A percentile compares a stretch with the other conserved stretches of the same genome.
phyloP scores from a whole-genome alignment of 805 yeast species.

The Metschnikowia santaceciliae region DNA sequence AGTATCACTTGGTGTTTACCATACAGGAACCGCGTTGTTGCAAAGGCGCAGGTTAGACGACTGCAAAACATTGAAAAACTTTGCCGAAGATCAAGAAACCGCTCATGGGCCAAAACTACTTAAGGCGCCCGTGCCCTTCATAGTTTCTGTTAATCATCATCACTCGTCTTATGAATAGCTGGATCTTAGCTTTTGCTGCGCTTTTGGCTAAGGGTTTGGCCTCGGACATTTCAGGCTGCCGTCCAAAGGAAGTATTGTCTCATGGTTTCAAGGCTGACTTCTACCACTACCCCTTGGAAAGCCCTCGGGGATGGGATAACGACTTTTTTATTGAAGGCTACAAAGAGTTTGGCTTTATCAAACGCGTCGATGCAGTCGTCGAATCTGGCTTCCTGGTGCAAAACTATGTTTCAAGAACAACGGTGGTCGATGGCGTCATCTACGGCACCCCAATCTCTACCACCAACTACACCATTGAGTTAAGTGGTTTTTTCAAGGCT shows the following conservation, averaged over 20 bases:
- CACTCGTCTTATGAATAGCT: too few relatives aligned
- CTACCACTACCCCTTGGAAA: neutral
- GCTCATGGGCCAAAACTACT: too few relatives aligned
- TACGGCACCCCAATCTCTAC: conserved; percentile 2
- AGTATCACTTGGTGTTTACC: too few relatives aligned
- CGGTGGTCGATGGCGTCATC: neutral
- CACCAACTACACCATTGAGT: conserved; percentile 6
- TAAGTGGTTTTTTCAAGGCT: conserved; percentile 9
- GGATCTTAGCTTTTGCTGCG: neutral
- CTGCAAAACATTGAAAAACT: too few relatives aligned
- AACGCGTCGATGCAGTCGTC: neutral
- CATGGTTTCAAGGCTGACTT: neutral
- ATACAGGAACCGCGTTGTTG: too few relatives aligned
- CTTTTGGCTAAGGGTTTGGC: neutral
- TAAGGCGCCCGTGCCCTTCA: too few relatives aligned
- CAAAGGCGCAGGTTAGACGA: too few relatives aligned
- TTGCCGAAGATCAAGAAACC: too few relatives aligned
- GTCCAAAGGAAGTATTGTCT: neutral
- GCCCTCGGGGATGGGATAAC: neutral
- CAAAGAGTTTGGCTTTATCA: neutral
- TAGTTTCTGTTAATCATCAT: too few relatives aligned
- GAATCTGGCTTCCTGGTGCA: neutral
- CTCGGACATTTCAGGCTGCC: neutral
- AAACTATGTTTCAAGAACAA: neutral
- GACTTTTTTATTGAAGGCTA: neutral